Percentiles rank a stretch among this genome's conserved stretches.
Conservation (phyloP, 495 filamentous ascomycete genomes). For the Sabuloglossum arenarium region DNA sequence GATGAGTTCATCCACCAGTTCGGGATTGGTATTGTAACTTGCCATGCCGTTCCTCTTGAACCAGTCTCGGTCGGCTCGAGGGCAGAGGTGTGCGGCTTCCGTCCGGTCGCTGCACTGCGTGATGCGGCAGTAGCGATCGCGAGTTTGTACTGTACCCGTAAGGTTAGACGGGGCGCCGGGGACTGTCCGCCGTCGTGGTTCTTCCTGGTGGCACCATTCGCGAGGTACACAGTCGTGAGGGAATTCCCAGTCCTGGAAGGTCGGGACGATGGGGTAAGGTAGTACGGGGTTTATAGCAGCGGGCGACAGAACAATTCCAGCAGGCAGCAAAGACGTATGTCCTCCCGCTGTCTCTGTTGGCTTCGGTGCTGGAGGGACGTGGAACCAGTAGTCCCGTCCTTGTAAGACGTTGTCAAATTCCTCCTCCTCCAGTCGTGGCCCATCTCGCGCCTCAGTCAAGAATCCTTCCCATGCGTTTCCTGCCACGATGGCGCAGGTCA, state of each 20-base stretch:
- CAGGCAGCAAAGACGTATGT: too few species aligned
- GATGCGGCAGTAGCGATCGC: conserved; percentile 5
- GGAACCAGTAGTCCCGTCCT: neutral
- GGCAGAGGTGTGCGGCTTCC: conserved; percentile 5
- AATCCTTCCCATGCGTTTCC: conserved; percentile 2
- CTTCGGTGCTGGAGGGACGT: too few species aligned
- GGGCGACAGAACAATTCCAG: too few species aligned
- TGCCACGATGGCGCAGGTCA: neutral
- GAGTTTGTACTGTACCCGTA: neutral
- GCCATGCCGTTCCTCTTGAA: conserved; percentile 5
- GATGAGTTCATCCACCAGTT: neutral
- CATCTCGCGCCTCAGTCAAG: neutral
- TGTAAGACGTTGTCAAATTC: neutral
- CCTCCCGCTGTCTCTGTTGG: too few species aligned
- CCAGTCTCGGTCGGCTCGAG: conserved; percentile 4
- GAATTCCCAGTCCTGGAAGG: conserved; percentile 8
- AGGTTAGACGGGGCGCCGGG: neutral
- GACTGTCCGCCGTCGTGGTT: neutral
- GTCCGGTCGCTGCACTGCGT: conserved; percentile 4
- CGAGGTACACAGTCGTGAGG: conserved; percentile 6
- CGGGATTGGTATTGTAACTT: conserved; percentile 3
- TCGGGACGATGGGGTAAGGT: conserved; percentile 7
- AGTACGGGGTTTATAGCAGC: neutral
- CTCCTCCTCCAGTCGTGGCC: neutral
- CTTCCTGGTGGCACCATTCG: too few species aligned